Evolutionary conservation across 441 rosid genomes (phyloP).

Genomic region (Corymbia calophylla): DNA sequence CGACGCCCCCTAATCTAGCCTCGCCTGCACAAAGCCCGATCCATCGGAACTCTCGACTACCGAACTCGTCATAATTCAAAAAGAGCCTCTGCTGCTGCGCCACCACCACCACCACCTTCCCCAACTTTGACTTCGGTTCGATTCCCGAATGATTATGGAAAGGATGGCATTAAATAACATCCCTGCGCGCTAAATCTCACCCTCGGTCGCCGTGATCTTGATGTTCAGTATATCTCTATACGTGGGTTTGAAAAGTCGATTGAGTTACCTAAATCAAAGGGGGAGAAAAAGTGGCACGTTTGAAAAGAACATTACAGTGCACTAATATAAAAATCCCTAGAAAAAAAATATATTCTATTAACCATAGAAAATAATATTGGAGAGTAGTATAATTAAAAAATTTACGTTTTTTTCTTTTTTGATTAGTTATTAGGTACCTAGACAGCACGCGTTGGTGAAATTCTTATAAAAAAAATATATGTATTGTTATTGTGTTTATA

Average conservation of each 20-base stretch:
- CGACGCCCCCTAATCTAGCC: background rate
- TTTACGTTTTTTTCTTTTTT: background rate
- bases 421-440: background rate
- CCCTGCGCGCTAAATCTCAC: background rate
- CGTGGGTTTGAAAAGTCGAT: background rate
- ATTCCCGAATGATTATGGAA: background rate
- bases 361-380: background rate
- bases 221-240: background rate
- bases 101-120: background rate
- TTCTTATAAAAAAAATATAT: background rate
- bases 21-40: background rate
- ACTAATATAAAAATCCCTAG: background rate
- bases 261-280: background rate
- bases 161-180: background rate
- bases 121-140: background rate
- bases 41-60: background rate
- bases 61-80: background rate
- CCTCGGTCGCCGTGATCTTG: background rate
- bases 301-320: background rate
- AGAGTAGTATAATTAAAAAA: background rate
- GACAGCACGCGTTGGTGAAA: accelerated
- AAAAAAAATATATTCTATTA: background rate
- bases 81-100: background rate
- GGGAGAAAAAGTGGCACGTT: background rate
- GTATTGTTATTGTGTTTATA: background rate